Percentiles rank a stretch among this genome's conserved stretches.
Evolutionary conservation across 768 basidiomycete genomes (phyloP).

Genomic region (Ramaria sp.): DNA sequence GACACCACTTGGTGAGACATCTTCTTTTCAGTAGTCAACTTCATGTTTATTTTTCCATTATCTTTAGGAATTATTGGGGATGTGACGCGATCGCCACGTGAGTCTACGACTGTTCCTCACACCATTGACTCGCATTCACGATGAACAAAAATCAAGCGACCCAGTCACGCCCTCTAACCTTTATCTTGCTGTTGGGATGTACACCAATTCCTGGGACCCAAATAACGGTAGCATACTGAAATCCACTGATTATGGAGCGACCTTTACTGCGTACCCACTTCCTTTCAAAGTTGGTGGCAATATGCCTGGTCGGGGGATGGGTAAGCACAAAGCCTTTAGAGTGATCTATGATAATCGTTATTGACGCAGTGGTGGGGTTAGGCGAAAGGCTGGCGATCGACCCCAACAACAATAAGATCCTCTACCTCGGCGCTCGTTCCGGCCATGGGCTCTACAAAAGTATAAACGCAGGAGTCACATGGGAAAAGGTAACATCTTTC

Average conservation of each 20-base stretch:
- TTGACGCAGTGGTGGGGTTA: slow-evolving; percentile 16
- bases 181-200: slow-evolving; percentile 13
- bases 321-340: slow-evolving; percentile 1
- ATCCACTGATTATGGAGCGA: slow-evolving; percentile 46
- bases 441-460: slow-evolving; percentile 62
- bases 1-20: slow-evolving; percentile 32
- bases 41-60: not conserved
- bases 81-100: slow-evolving; percentile 50
- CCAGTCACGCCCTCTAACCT: not conserved
- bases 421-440: slow-evolving; percentile 54
- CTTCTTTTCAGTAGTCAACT: not conserved
- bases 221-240: slow-evolving; percentile 53
- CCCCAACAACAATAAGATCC: slow-evolving; percentile 47
- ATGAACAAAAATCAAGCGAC: not conserved
- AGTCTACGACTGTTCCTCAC: slow-evolving; percentile 42
- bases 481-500: slow-evolving; percentile 50
- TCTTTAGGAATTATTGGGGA: slow-evolving; percentile 34
- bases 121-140: slow-evolving; percentile 33
- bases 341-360: not conserved
- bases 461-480: slow-evolving; percentile 43
- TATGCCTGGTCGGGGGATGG: slow-evolving; percentile 59
- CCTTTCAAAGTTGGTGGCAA: slow-evolving; percentile 57
- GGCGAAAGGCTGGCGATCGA: slow-evolving; percentile 44
- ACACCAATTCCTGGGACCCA: slow-evolving; percentile 44
- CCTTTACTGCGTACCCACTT: slow-evolving; percentile 38